Percentiles rank a stretch among this genome's conserved stretches.
Evolutionary conservation across 2,329 filamentous ascomycete genomes (phyloP).

Genomic region (Cytospora piceae): DNA sequence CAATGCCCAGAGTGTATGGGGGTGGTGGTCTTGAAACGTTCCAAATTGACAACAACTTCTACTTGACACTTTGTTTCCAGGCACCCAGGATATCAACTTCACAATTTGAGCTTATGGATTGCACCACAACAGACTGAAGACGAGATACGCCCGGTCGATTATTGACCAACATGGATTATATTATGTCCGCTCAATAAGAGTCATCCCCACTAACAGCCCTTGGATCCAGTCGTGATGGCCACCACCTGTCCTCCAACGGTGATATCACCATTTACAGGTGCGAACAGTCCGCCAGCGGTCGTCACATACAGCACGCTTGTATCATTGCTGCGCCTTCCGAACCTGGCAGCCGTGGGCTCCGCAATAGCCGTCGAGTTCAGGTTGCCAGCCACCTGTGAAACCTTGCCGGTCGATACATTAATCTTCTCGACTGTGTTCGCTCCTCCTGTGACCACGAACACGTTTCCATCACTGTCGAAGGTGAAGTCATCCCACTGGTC

Average conservation of each 20-base stretch:
- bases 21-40: too few species aligned
- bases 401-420: slow-evolving; percentile 23
- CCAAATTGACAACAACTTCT: too few species aligned
- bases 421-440: slow-evolving; percentile 32
- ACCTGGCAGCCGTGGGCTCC: slow-evolving; percentile 28
- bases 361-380: slow-evolving; percentile 32
- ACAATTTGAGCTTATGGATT: neutral
- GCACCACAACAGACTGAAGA: neutral
- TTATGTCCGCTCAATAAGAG: neutral
- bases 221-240: slow-evolving; percentile 18
- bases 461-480: slow-evolving; percentile 33
- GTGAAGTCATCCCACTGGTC: slow-evolving; percentile 34
- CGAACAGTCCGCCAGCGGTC: slow-evolving; percentile 23
- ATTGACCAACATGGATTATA: neutral
- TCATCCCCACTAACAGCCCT: slow-evolving; percentile 8
- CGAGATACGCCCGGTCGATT: neutral
- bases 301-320: slow-evolving; percentile 28
- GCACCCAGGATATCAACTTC: neutral
- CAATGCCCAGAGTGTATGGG: too few species aligned
- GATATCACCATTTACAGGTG: slow-evolving; percentile 28
- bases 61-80: neutral
- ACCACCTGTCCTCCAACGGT: slow-evolving; percentile 27
- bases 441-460: slow-evolving; percentile 32
- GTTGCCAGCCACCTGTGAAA: slow-evolving; percentile 31
- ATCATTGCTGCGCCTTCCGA: slow-evolving; percentile 26